Evolutionary conservation across 2,329 filamentous ascomycete genomes (phyloP), one percentile per base, ranked within the genome.

Genomic region (Alternaria rosae): DNA sequence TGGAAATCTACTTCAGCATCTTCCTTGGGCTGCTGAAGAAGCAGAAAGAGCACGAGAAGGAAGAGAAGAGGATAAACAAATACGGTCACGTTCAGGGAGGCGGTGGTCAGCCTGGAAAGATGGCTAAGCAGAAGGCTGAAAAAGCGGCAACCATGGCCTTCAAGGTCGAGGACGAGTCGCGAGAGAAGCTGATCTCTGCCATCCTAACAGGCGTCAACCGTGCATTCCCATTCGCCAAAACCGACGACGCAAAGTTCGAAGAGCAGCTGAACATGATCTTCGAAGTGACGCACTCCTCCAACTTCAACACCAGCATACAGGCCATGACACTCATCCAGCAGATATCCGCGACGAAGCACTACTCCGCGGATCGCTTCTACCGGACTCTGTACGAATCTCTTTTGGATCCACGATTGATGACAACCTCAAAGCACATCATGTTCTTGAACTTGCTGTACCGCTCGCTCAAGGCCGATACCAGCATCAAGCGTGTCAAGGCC

Each of bases 241-340:
- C 91, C 1, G 92, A 95, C 73, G 89, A 92, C 70, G 87, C 89
- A 44, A 89, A 88, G 85, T 93, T 98, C 68, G 92, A 96, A 74
- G 89, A 90, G 61, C 94, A 99, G 75, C 87, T 99, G 59, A 91
- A 98, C 76, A 97, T 94, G 4, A 86, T 99, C 25, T 99, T 97
- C 86, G 90, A 89, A 72, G 95, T 99, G 73, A 97, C 95, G 0
- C 95, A 99, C 80, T 98, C 94, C 1, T 93, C 94, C 59, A 99
- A 99, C 80, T 98, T 99, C 86, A 99, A 98, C 82, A 99, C 95
- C 1, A 95, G 93, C 76, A 92, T 99, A 38, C 95, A 99, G 80
- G 94, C 95, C 32, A 86, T 99, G 67, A 91, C 97, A 82, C 84
- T 99, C 50, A 96, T 99, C 68, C 95, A 98, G 77, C 95, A 98